phyloP scores from a whole-genome alignment of 208 protist species.

The Leishmania tropica region DNA sequence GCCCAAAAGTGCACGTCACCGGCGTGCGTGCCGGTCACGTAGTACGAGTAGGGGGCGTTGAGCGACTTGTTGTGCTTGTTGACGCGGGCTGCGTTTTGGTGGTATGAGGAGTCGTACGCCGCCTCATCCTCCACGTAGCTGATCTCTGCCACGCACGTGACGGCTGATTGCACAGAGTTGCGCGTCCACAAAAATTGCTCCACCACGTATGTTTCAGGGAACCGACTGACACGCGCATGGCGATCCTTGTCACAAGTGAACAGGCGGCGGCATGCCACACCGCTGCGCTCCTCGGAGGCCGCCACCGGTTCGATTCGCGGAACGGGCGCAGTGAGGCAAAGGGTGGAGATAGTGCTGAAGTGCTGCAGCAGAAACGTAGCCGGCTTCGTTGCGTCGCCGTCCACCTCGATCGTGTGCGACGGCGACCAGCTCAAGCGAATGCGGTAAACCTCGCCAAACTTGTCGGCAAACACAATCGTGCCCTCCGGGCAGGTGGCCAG shows the following conservation, averaged over 20 bases:
- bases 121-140: constrained; percentile 37
- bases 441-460: constrained; percentile 89
- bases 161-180: constrained; percentile 40
- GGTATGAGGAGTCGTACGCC: constrained; percentile 13
- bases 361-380: constrained; percentile 79
- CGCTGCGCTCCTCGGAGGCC: constrained; percentile 30
- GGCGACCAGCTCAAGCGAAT: constrained; percentile 60
- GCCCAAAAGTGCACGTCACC: constrained; percentile 80
- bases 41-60: constrained; percentile 57
- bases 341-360: constrained; percentile 77
- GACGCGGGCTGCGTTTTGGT: constrained; percentile 6
- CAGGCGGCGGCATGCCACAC: constrained; percentile 49
- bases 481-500: constrained; percentile 53
- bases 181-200: constrained; percentile 85
- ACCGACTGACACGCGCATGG: constrained; percentile 80
- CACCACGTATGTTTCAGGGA: constrained; percentile 76
- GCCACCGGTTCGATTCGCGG: constrained; percentile 39
- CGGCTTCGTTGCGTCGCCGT: constrained; percentile 42
- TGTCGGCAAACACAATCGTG: constrained; percentile 86
- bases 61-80: constrained; percentile 37
- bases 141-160: constrained; percentile 79
- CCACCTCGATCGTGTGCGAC: constrained; percentile 50
- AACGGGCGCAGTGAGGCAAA: constrained; percentile 68
- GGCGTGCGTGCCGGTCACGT: constrained; percentile 58
- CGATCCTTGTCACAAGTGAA: constrained; percentile 88